Evolutionary conservation across 2,329 filamentous ascomycete species (phyloP).

Genomic region (Colletotrichum spaethianum): DNA sequence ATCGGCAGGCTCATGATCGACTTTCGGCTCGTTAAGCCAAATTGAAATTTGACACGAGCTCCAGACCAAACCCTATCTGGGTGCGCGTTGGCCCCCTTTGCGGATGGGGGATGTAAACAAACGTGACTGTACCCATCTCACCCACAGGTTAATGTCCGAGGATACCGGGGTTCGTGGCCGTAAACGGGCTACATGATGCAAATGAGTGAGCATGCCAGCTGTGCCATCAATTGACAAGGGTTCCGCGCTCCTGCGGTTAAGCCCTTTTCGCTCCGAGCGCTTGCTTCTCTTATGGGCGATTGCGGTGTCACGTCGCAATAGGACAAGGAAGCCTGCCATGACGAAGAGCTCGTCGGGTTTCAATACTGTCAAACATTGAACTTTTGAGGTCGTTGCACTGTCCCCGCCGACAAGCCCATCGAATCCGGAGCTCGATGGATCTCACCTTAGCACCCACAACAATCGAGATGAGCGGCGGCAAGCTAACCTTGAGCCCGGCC

Average conservation of each 20-base stretch:
- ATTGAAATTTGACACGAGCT: constrained; percentile 27
- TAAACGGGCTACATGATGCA: constrained; percentile 33
- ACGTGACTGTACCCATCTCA: constrained; percentile 37
- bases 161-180: constrained; percentile 36
- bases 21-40: constrained; percentile 25
- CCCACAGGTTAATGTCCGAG: constrained; percentile 41
- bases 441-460: constrained; percentile 18
- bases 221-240: constrained; percentile 31
- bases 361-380: constrained; percentile 2
- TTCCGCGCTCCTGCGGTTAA: constrained; percentile 8
- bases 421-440: constrained; percentile 21
- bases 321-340: constrained; percentile 8
- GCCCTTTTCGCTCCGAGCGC: constrained; percentile 16
- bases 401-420: constrained; percentile 6
- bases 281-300: constrained; percentile 16
- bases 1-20: constrained; percentile 34
- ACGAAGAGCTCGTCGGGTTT: constrained; percentile 9
- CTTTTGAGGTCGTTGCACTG: not conserved
- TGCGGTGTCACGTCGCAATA: not conserved
- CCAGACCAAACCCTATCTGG: constrained; percentile 30
- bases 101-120: constrained; percentile 31
- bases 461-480: constrained; percentile 8
- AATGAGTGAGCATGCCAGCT: constrained; percentile 36
- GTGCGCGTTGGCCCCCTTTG: constrained; percentile 2
- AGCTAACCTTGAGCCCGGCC: not conserved